phyloP scores from a whole-genome alignment of 257 asterid species.

The Salvia miltiorrhiza region DNA sequence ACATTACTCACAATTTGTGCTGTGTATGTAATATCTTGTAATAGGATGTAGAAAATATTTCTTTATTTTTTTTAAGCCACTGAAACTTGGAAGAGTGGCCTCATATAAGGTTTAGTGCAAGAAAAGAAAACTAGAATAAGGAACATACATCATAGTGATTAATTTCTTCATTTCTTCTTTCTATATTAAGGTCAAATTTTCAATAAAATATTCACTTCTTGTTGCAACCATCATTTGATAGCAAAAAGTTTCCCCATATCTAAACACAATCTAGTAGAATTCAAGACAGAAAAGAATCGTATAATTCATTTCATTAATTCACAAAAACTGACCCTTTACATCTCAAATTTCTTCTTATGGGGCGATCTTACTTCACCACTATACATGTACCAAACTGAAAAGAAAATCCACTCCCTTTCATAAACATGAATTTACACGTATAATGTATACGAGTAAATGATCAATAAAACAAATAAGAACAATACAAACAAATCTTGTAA shows the following conservation, averaged over 20 bases:
- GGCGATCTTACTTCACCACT: no score
- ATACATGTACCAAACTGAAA: not conserved
- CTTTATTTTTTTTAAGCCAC: slow-evolving; percentile 34
- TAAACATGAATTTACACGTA: slow-evolving; percentile 14
- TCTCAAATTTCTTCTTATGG: not conserved
- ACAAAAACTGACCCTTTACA: slow-evolving; percentile 11
- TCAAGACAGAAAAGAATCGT: not conserved
- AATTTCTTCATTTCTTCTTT: not conserved
- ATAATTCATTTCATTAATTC: slow-evolving; percentile 13
- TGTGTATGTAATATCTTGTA: slow-evolving; percentile 26
- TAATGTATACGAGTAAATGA: slow-evolving; percentile 7
- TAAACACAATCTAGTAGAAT: not conserved
- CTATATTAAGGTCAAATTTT: not conserved
- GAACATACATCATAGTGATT: slow-evolving; percentile 17
- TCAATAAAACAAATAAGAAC: slow-evolving; percentile 12
- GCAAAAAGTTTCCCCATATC: not conserved
- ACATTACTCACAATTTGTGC: not conserved
- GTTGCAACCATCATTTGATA: not conserved
- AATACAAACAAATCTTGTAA: slow-evolving; percentile 10
- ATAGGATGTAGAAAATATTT: slow-evolving; percentile 27
- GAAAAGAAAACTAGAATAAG: slow-evolving; percentile 18
- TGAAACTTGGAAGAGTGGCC: slow-evolving; percentile 10
- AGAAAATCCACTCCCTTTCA: not conserved
- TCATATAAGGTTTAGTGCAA: slow-evolving; percentile 16
- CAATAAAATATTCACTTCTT: not conserved